These are phyloP conservation scores for Microstroma glucosiphilum DNA, from an alignment of 1,284 basidiomycete genomes.

Conservation along the genomic window DNA sequence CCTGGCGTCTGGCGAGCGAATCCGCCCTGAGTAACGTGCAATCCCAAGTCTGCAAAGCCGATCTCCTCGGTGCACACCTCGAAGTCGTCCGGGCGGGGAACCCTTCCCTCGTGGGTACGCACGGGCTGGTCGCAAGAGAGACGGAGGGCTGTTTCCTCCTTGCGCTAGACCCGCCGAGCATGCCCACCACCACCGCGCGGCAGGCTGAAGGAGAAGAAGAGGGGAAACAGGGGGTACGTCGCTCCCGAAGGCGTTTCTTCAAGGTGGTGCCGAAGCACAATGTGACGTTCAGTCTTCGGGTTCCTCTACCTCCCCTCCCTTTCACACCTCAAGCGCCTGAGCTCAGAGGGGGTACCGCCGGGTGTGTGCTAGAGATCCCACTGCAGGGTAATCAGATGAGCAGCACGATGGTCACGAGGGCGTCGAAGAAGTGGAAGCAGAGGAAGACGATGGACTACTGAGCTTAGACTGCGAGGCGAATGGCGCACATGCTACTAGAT, in stretches of 20 bases:
- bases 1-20: neutral
- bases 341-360: neutral
- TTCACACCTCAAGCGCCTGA: too few relatives aligned
- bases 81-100: constrained; percentile 6
- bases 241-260: neutral
- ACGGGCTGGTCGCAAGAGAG: constrained; percentile 9
- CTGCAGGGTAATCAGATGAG: constrained; percentile 14
- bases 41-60: constrained; percentile 9
- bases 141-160: constrained; percentile 10
- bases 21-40: neutral
- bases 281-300: constrained; percentile 6
- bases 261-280: constrained; percentile 13
- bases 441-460: constrained; percentile 11
- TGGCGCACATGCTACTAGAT: too few relatives aligned
- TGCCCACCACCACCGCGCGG: neutral
- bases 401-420: constrained; percentile 11
- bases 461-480: too few relatives aligned
- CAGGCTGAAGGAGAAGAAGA: neutral
- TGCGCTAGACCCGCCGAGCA: neutral
- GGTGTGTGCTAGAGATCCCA: constrained; percentile 2
- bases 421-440: constrained; percentile 15
- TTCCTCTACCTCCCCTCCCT: neutral
- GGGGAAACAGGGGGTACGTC: constrained; percentile 2
- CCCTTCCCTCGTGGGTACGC: constrained; percentile 10
- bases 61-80: constrained; percentile 10